Base-by-base conservation (phyloP, 495 filamentous ascomycete species). In the Aspergillus saccharolyticus region DNA sequence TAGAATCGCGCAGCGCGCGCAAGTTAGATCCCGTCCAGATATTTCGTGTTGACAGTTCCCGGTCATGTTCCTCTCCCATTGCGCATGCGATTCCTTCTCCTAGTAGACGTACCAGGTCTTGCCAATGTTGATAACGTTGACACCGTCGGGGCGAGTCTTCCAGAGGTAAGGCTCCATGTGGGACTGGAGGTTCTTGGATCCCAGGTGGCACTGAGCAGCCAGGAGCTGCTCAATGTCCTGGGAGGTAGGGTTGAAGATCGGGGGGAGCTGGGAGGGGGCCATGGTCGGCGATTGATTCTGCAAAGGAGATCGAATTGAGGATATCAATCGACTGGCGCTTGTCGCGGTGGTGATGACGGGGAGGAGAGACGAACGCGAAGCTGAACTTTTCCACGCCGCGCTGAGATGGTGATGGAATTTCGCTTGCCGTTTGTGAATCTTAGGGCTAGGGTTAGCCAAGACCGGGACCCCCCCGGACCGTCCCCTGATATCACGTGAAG, bases 161-260 rank as follows among this genome's bases (percentile, higher is more conserved):
- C 91, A 97, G 69, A 98, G 85, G 82, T 98, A 98, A 63, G 94
- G 90, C 80, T 97, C 91, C 94, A 97, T 97, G 80, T 97, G 91
- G 70, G 94, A 85, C 81, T 96, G 91, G 63, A 97, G 71, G 83
- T 98, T 98, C 88, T 98, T 98, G 80, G 88, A 91, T 73, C 94
- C 94, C 62, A 98, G 85, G 81, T 98, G 94, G 77, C 84, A 87
- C 79, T 97, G 91, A 71, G 94, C 94, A 69, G 91, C 88, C 53
- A 98, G 87, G 64, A 98, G 89, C 90, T 92, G 95, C 89, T 98
- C 94, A 81, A 98, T 96, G 83, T 98, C 94, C 78, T 87, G 79
- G 51, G 80, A 75, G 62, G 87, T 89, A 54, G 87, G 85, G 83
- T 89, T 88, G 89, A 97, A 96, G 63, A 86, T 84, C 49, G 90